A percentile compares a stretch with the other conserved stretches of the same genome.
These are phyloP conservation scores for Diplodia intermedia DNA, from an alignment of 2,329 filamentous ascomycete species.

Conservation along the genomic window DNA sequence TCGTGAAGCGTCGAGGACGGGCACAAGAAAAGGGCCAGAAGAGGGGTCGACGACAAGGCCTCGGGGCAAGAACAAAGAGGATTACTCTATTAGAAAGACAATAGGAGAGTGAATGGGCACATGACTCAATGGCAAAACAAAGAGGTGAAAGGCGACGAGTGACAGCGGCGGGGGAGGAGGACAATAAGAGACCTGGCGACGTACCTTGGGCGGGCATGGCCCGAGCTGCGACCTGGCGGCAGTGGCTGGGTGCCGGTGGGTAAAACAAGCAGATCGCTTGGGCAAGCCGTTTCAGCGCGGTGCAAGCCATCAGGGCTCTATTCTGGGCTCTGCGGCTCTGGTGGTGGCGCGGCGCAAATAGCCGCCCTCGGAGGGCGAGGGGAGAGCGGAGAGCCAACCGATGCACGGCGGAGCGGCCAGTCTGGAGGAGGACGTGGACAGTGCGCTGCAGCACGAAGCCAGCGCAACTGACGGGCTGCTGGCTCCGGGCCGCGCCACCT, in stretches of 20 bases:
- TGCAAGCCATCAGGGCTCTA: slow-evolving; percentile 53
- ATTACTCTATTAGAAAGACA: slow-evolving; percentile 36
- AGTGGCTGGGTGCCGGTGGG: slow-evolving; percentile 45
- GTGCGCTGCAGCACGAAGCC: slow-evolving; percentile 41
- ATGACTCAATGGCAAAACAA: slow-evolving; percentile 47
- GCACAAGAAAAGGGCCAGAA: slow-evolving; percentile 11
- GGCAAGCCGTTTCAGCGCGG: slow-evolving; percentile 51
- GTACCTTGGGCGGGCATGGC: slow-evolving; percentile 50
- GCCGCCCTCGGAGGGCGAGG: slow-evolving; percentile 47
- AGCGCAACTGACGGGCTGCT: slow-evolving; percentile 32
- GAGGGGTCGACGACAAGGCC: background rate
- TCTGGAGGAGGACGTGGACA: slow-evolving; percentile 47
- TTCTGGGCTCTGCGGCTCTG: slow-evolving; percentile 47
- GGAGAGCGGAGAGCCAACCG: slow-evolving; percentile 49
- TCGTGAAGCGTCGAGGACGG: slow-evolving; percentile 30
- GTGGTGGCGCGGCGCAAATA: slow-evolving; percentile 45
- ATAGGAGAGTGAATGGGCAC: slow-evolving; percentile 40
- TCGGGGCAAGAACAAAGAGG: slow-evolving; percentile 34
- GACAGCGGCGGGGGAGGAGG: slow-evolving; percentile 34
- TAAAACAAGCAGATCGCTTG: slow-evolving; percentile 47
- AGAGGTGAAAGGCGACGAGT: slow-evolving; percentile 35
- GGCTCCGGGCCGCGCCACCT: slow-evolving; percentile 29
- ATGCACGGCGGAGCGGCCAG: slow-evolving; percentile 44
- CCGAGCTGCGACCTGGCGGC: slow-evolving; percentile 42
- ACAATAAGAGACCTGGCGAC: slow-evolving; percentile 38